A percentile compares a stretch with the other conserved stretches of the same genome.
Evolutionary conservation across 805 yeast species (phyloP).

Genomic region (Yarrowia osloensis): DNA sequence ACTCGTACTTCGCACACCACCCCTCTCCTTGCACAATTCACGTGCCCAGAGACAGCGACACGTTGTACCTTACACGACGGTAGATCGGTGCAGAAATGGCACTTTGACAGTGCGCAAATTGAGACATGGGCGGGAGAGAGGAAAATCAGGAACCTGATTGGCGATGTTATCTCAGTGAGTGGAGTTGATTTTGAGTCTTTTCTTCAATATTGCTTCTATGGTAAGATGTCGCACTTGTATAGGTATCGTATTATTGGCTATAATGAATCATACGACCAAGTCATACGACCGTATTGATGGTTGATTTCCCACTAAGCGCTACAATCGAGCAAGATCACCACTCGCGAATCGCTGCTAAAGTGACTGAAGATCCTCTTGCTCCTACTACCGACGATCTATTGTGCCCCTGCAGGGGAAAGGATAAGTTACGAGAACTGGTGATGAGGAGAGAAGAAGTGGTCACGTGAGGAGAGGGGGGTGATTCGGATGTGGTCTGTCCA

Average conservation of each 20-base stretch:
- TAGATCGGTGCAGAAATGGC: background rate
- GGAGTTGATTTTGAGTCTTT: too few relatives aligned
- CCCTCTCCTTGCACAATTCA: background rate
- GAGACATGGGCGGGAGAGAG: constrained; percentile 1
- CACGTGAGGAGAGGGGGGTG: background rate
- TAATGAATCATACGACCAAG: too few relatives aligned
- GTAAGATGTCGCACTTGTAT: too few relatives aligned
- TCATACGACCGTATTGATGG: too few relatives aligned
- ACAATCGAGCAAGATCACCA: too few relatives aligned
- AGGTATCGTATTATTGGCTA: too few relatives aligned
- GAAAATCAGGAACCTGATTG: background rate
- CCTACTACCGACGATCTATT: background rate
- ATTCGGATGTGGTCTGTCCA: too few relatives aligned
- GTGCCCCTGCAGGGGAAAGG: background rate
- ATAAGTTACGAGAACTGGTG: background rate
- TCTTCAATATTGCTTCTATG: too few relatives aligned
- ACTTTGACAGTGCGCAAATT: background rate
- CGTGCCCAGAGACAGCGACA: background rate
- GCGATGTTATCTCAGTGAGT: too few relatives aligned
- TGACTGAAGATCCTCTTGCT: background rate
- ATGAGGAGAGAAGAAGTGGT: background rate
- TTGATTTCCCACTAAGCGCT: too few relatives aligned
- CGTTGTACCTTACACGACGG: constrained; percentile 2
- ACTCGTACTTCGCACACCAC: too few relatives aligned
- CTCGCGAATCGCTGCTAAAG: background rate